A percentile compares a stretch with the other conserved stretches of the same genome.
phyloP scores from a whole-genome alignment of 345 rosid species.

The Pistacia vera region DNA sequence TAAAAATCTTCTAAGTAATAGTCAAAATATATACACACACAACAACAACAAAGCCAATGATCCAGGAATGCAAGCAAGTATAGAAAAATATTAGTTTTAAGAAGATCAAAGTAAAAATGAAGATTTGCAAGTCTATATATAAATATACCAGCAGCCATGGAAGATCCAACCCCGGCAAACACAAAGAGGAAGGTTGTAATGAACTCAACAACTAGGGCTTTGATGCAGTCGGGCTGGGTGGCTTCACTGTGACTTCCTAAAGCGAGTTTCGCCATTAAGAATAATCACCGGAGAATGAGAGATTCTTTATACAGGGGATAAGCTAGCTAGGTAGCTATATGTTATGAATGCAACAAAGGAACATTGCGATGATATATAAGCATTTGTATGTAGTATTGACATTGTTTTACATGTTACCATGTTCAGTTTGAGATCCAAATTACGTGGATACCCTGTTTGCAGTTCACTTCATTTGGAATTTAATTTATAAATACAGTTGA shows the following conservation, averaged over 20 bases:
- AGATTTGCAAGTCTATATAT: too few relatives aligned
- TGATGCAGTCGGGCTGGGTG: constrained; percentile 67
- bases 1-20: too few relatives aligned
- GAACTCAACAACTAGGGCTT: constrained; percentile 80
- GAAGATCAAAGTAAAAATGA: too few relatives aligned
- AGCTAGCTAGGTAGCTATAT: not conserved
- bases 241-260: constrained; percentile 61
- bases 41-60: too few relatives aligned
- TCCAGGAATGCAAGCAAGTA: too few relatives aligned
- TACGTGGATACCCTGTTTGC: not conserved
- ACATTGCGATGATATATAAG: not conserved
- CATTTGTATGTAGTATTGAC: too few relatives aligned
- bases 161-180: constrained; percentile 81
- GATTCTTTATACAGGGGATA: not conserved
- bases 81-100: too few relatives aligned
- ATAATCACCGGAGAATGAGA: not conserved
- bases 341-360: not conserved
- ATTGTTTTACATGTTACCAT: too few relatives aligned
- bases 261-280: constrained; percentile 66
- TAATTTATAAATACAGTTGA: not conserved
- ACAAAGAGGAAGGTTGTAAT: constrained; percentile 85
- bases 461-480: too few relatives aligned
- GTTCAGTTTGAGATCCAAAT: not conserved
- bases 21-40: too few relatives aligned
- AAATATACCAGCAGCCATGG: constrained; percentile 66